Conservation (phyloP, 169 alveolate species). For the Plasmodium gonderi region DNA sequence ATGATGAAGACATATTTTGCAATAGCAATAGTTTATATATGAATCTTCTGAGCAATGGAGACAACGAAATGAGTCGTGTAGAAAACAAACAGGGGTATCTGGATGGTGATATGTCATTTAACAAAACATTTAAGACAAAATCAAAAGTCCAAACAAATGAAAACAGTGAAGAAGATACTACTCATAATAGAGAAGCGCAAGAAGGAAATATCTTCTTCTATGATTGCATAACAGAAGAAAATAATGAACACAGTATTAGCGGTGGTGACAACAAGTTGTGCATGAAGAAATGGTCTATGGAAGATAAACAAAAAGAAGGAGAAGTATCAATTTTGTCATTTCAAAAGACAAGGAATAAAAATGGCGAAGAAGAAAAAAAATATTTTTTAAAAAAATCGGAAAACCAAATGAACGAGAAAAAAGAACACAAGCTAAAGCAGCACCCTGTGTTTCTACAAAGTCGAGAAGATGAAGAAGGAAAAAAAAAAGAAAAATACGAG, state of each 20-base stretch:
- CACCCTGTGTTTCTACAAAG: neutral
- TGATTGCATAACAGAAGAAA: constrained; percentile 24
- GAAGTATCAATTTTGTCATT: neutral
- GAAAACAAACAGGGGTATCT: neutral
- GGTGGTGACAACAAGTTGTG: neutral
- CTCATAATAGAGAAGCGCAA: neutral
- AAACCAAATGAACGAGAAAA: constrained; percentile 17
- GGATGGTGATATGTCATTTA: too few species aligned
- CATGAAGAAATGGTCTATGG: neutral
- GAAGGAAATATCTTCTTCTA: constrained; percentile 16
- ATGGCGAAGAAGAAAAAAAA: constrained; percentile 6
- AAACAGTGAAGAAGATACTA: neutral
- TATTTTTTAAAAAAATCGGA: neutral
- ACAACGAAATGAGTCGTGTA: neutral
- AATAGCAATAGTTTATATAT: constrained; percentile 54
- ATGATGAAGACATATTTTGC: constrained; percentile 52
- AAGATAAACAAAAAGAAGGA: neutral
- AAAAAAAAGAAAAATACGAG: neutral
- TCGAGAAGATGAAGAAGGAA: neutral
- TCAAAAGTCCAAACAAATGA: neutral
- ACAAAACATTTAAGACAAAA: neutral
- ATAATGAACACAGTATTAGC: neutral
- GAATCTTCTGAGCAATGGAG: constrained; percentile 29
- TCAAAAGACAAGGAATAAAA: neutral
- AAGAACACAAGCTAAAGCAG: neutral